Base-by-base conservation (phyloP, 257 asterid species). In the Nicotiana attenuata region DNA sequence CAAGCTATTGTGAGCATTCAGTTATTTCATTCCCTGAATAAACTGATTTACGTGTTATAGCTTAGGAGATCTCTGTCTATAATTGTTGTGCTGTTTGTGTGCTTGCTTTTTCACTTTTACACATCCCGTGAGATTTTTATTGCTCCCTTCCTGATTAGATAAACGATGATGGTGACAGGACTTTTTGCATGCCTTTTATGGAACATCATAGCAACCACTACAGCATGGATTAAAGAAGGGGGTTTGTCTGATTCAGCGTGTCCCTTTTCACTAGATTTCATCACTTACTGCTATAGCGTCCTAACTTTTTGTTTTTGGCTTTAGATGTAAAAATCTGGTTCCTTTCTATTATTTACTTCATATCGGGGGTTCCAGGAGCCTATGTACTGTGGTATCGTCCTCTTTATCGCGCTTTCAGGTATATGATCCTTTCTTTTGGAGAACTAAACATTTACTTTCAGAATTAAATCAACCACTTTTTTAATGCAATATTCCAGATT, bases 311-410 rank as follows among this genome's bases (percentile, higher is more conserved):
- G 24, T 73, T 73, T 33, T 80, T 65, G 31, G 47, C 20, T 86
- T 81, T 86, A 87, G 87, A 83, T 76, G 85, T 82, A 78, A 84
- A 77, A 82, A 84, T 94, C 86, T 94, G 99, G 98, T 92, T 96
- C 88, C 97, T 96, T 88, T 92, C 98, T 24, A 84, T 96, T 79
- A 96, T 96, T 86, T 96, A 94, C 94, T 92, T 96, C 86, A 91
- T 96, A 86, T 61, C 98, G 28, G 99, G 97, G 77, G 97, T 96
- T 81, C 99, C 99, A 7, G 98, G 98, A 78, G 98, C 96, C 84
- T 96, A 96, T 82, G 92, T 94, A 60, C 78, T 96, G 84, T 96
- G 99, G 98, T 96, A 96, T 82, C 97, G 94, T 82, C 99, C 98
- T 69, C 97, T 96, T 81, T 96, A 96, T 87, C 94, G 97, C 52